These are phyloP conservation scores for Erysimum cheiranthoides DNA, from an alignment of 345 rosid species.

Conservation along the genomic window DNA sequence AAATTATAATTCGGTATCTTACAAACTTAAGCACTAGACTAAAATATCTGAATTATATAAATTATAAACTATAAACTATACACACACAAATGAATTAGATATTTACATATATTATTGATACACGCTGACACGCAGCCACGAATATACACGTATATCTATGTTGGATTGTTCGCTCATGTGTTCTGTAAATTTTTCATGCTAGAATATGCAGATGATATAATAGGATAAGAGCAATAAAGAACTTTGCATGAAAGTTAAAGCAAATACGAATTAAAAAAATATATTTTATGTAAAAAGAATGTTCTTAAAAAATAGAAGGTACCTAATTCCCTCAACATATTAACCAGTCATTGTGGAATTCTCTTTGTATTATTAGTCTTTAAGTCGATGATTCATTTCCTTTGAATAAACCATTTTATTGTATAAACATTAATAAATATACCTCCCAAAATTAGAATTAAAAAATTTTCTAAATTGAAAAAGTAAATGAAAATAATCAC, in stretches of 20 bases:
- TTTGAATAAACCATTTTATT: constrained; percentile 14
- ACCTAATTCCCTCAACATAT: constrained; percentile 46
- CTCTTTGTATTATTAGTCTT: constrained; percentile 38
- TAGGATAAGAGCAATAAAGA: constrained; percentile 40
- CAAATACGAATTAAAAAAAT: background rate
- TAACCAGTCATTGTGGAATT: constrained; percentile 44
- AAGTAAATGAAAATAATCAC: constrained; percentile 7
- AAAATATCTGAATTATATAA: background rate
- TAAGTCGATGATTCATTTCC: constrained; percentile 3
- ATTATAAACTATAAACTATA: background rate
- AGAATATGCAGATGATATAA: constrained; percentile 45
- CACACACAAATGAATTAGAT: background rate
- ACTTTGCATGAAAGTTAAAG: constrained; percentile 43
- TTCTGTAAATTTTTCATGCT: constrained; percentile 31
- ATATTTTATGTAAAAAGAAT: constrained; percentile 16
- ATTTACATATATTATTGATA: background rate
- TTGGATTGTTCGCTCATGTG: constrained; percentile 40
- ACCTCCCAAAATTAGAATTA: background rate
- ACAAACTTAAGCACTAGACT: background rate
- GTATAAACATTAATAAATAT: background rate
- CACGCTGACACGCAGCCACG: constrained; percentile 17
- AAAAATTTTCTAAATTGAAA: background rate
- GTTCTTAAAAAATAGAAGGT: constrained; percentile 36
- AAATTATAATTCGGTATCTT: background rate
- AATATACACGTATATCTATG: constrained; percentile 45